phyloP scores from a whole-genome alignment of 164 flowering plant genomes.

The Tetracentron sinense region DNA sequence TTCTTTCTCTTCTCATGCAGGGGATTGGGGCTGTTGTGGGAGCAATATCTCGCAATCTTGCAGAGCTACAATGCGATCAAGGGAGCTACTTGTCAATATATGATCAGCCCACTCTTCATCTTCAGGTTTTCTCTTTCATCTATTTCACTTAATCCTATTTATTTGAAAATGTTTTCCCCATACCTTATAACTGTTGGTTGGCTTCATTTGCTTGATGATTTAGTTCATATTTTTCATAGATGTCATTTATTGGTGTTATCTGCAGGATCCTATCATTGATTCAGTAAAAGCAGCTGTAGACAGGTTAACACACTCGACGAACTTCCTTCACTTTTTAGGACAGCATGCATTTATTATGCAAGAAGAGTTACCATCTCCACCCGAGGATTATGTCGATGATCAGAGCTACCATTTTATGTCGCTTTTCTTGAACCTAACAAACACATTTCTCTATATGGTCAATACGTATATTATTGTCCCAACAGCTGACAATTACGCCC shows the following conservation, averaged over 20 bases:
- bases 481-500: constrained; percentile 52
- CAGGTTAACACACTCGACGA: constrained; percentile 46
- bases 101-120: constrained; percentile 40
- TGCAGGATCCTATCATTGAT: constrained; percentile 50
- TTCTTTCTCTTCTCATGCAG: constrained; percentile 20
- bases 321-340: constrained; percentile 46
- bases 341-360: constrained; percentile 55
- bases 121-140: constrained; percentile 24
- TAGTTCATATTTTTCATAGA: background rate
- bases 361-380: constrained; percentile 41
- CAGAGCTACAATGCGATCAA: constrained; percentile 38
- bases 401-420: constrained; percentile 47
- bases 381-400: constrained; percentile 32
- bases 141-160: background rate
- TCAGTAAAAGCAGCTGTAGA: constrained; percentile 50
- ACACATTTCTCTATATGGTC: constrained; percentile 58
- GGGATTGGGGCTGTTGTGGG: constrained; percentile 59
- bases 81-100: constrained; percentile 48
- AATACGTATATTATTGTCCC: constrained; percentile 60
- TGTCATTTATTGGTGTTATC: constrained; percentile 2
- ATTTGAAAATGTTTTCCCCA: background rate
- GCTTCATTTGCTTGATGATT: constrained; percentile 1
- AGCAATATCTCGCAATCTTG: constrained; percentile 49
- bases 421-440: constrained; percentile 47
- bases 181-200: background rate